Evolutionary conservation across 2,329 filamentous ascomycete genomes (phyloP).

Genomic region (Paraphoma sp.): DNA sequence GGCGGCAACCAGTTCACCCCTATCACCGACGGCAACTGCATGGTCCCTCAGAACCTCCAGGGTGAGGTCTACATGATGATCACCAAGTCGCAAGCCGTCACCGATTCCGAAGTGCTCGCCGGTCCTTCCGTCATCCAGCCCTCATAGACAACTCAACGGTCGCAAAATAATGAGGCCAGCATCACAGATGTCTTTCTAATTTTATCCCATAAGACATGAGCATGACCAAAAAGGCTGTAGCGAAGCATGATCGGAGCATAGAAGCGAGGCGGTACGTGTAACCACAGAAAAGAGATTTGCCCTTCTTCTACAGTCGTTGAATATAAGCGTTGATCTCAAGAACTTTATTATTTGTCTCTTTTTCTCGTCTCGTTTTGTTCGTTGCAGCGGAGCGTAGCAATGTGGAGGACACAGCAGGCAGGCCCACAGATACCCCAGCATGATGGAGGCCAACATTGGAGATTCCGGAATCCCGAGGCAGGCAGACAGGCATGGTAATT

Average conservation of each 20-base stretch:
- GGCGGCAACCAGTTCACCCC: constrained; percentile 58
- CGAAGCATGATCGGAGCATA: constrained; percentile 3
- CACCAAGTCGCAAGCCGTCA: constrained; percentile 55
- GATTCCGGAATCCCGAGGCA: constrained; percentile 17
- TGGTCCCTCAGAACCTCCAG: constrained; percentile 66
- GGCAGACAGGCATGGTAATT: constrained; percentile 5
- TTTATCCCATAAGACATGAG: not conserved
- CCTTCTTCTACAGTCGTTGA: constrained; percentile 44
- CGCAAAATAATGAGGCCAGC: constrained; percentile 2
- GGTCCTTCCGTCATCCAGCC: constrained; percentile 52
- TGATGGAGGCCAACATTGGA: constrained; percentile 3
- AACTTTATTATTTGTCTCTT: constrained; percentile 15
- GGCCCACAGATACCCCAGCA: constrained; percentile 19
- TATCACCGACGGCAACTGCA: constrained; percentile 64
- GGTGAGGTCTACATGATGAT: constrained; percentile 74
- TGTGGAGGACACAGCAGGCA: not conserved
- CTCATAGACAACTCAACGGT: constrained; percentile 33
- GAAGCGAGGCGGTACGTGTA: constrained; percentile 24
- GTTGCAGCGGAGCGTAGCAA: not conserved
- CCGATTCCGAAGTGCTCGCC: constrained; percentile 64
- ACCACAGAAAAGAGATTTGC: constrained; percentile 20
- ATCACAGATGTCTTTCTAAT: constrained; percentile 7
- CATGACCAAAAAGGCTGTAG: not conserved
- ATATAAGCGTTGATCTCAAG: constrained; percentile 46
- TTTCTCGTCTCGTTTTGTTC: constrained; percentile 16